phyloP scores from a whole-genome alignment of 441 rosid genomes.

The Mallotus japonicus region DNA sequence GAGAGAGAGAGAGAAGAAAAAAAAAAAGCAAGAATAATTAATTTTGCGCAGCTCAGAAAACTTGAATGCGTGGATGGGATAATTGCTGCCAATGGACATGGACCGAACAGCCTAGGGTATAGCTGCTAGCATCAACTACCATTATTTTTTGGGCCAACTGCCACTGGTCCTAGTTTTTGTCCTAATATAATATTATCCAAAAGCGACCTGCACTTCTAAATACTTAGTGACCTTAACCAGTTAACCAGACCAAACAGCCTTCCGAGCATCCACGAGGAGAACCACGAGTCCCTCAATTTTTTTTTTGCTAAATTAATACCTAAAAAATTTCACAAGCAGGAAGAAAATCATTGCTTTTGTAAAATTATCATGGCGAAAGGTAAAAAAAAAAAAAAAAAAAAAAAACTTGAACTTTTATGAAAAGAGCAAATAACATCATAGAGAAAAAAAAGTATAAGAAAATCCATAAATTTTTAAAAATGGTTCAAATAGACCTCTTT shows the following conservation, averaged over 20 bases:
- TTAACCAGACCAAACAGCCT: too few relatives aligned
- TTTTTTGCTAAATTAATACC: background rate
- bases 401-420: too few relatives aligned
- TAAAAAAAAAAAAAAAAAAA: too few relatives aligned
- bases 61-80: background rate
- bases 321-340: background rate
- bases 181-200: too few relatives aligned
- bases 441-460: too few relatives aligned
- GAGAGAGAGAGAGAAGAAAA: too few relatives aligned
- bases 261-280: too few relatives aligned
- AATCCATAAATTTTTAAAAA: too few relatives aligned
- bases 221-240: background rate
- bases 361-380: background rate
- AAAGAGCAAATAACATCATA: too few relatives aligned
- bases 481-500: too few relatives aligned
- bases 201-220: background rate
- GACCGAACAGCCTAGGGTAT: background rate
- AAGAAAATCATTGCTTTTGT: background rate
- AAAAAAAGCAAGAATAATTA: too few relatives aligned
- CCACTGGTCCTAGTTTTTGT: too few relatives aligned
- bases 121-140: background rate
- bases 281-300: background rate
- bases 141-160: background rate
- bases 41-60: background rate
- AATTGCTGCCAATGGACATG: background rate